Conservation (phyloP, 1,284 basidiomycete species). For the Apiotrichum mycotoxinovorans region DNA sequence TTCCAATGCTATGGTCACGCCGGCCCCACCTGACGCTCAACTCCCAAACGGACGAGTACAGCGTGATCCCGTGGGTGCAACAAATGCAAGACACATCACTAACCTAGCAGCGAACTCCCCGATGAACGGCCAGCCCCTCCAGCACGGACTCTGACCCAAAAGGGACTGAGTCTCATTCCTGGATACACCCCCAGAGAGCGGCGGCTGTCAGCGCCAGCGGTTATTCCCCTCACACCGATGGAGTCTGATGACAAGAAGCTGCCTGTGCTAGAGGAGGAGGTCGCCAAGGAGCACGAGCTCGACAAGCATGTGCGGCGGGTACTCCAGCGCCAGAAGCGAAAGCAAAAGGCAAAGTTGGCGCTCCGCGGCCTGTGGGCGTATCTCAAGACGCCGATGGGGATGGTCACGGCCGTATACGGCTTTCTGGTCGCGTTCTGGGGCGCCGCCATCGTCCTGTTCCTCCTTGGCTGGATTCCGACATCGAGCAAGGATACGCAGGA, state of each 20-base stretch:
- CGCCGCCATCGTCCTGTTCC: conserved; percentile 75
- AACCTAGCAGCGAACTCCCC: background rate
- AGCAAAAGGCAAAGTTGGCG: conserved; percentile 61
- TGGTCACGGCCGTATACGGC: conserved; percentile 70
- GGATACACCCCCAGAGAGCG: background rate
- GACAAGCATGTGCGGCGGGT: conserved; percentile 70
- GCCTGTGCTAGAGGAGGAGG: background rate
- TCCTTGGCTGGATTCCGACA: conserved; percentile 51
- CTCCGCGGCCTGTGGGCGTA: conserved; percentile 76
- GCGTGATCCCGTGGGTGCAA: background rate
- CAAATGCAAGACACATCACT: background rate
- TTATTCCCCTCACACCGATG: too few species aligned
- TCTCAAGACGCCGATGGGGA: conserved; percentile 69
- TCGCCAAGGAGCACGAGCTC: conserved; percentile 29
- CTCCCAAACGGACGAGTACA: conserved; percentile 16
- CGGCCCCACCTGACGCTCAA: conserved; percentile 40
- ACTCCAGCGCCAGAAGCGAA: conserved; percentile 55
- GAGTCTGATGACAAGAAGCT: conserved; percentile 4
- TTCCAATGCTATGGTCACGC: conserved; percentile 41
- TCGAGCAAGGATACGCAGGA: conserved; percentile 37
- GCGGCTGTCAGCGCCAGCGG: background rate
- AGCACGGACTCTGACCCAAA: too few species aligned
- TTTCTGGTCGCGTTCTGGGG: conserved; percentile 76
- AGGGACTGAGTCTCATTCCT: too few species aligned
- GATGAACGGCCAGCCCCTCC: background rate